A percentile compares a stretch with the other conserved stretches of the same genome.
phyloP scores from a whole-genome alignment of 208 protist species.

The Phytomonas serpens region DNA sequence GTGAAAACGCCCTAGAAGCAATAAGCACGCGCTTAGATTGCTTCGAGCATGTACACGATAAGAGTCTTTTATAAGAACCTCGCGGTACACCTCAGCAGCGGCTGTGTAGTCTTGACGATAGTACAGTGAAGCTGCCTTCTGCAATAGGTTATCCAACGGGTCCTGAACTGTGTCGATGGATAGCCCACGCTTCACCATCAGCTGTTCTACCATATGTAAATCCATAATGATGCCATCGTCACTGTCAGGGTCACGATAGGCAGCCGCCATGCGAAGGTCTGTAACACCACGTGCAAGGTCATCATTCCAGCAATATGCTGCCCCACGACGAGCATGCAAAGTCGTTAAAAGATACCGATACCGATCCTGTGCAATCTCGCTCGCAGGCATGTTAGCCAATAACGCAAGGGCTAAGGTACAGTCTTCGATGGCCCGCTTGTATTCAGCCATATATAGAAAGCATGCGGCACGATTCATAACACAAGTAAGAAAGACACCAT shows the following conservation, averaged over 20 bases:
- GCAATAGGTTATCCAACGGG: conserved; percentile 31
- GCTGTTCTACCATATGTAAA: conserved; percentile 43
- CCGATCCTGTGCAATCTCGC: conserved; percentile 82
- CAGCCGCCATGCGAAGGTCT: conserved; percentile 77
- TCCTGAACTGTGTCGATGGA: conserved; percentile 13
- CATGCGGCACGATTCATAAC: conserved; percentile 86
- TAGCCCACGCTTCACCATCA: conserved; percentile 20
- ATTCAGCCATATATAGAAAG: conserved; percentile 73
- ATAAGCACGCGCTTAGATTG: conserved; percentile 64
- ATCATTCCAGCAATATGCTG: conserved; percentile 73
- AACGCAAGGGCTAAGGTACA: conserved; percentile 82
- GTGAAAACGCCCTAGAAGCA: conserved; percentile 64
- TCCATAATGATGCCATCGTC: conserved; percentile 56
- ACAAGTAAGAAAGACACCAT: conserved; percentile 85
- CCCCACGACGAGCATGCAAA: conserved; percentile 73
- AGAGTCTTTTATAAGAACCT: conserved; percentile 44
- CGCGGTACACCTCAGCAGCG: conserved; percentile 44
- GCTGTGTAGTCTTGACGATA: conserved; percentile 54
- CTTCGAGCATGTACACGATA: conserved; percentile 48
- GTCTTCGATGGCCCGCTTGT: conserved; percentile 77
- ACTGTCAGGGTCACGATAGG: conserved; percentile 56
- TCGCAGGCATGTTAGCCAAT: conserved; percentile 85
- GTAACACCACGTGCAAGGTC: conserved; percentile 49
- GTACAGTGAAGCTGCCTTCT: conserved; percentile 58
- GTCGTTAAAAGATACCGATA: conserved; percentile 85